Evolutionary conservation across 2,329 filamentous ascomycete species (phyloP), one percentile per base, ranked within the genome.

Genomic region (Geosmithia putterillii): DNA sequence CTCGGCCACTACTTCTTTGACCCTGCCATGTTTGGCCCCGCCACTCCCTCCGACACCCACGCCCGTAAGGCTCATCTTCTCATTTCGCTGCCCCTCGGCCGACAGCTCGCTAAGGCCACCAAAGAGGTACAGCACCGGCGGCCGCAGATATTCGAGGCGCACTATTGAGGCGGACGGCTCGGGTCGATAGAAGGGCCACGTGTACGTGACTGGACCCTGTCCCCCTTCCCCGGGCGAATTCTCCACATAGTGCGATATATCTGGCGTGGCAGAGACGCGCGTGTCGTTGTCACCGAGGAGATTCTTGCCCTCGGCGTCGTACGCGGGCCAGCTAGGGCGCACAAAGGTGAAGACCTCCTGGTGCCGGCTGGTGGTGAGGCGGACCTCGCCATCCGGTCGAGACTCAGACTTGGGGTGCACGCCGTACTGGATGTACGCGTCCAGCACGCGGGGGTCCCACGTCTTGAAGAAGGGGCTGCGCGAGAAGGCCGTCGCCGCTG

Each of bases 391-490:
- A 42, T 48, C 41, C 12, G 55, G 55, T 7, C 50, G 45, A 1
- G 67, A 52, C 2, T 81, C 67, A 15, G 82, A 72, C 12, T 15
- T 19, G 18, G 28, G 38, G n/a, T 84, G 74, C n/a, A 95, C 65
- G 12, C 88, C 89, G 55, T 85, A 71, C 45, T 74, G 51, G 38
- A 88, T 62, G 55, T 57, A 65, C 3, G 49, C 51, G 10, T 88
- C 77, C 0, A 95, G 69, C 0, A 89, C 88, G 39, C 88, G 74
- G 1, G 74, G 69, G 54, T 96, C 86, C 90, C 90, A 96, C 10
- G 73, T 53, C 49, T 79, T 70, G 63, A 94, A 95, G 65, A 94
- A 94, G 1, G 50, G 48, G 45, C 54, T 83, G 44, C 73, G 74
- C 42, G 65, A 63, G 63, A 95, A 88, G 10, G 76, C 64, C 12